A percentile compares a stretch with the other conserved stretches of the same genome.
Conservation (phyloP, 1,139 yeast species). For the Wickerhamiella infanticola region DNA sequence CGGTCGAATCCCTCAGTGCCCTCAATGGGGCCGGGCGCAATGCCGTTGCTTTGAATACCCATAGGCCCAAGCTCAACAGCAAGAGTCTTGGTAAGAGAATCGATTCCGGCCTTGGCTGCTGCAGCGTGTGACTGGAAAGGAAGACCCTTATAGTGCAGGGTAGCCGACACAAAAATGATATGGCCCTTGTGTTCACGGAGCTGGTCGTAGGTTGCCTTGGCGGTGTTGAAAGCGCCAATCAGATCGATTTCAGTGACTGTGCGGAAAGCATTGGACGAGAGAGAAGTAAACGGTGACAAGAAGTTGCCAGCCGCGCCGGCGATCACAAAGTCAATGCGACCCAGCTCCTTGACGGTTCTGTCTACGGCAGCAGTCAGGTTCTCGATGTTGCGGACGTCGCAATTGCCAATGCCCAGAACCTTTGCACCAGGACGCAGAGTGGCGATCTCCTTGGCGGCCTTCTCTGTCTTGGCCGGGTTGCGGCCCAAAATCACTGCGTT, state of each 20-base stretch:
- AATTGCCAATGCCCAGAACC: conserved; percentile 46
- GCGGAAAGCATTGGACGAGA: conserved; percentile 74
- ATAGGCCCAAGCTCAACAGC: conserved; percentile 84
- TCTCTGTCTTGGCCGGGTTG: conserved; percentile 43
- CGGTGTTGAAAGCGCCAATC: conserved; percentile 74
- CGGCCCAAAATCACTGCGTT: conserved; percentile 77
- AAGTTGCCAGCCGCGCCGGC: conserved; percentile 97
- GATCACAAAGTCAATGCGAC: conserved; percentile 66
- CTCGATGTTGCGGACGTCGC: conserved; percentile 60
- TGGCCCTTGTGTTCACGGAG: conserved; percentile 49
- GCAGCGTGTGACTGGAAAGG: conserved; percentile 80
- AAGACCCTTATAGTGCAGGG: conserved; percentile 73
- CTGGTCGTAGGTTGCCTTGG: conserved; percentile 59
- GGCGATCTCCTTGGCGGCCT: conserved; percentile 52
- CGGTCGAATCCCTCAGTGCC: conserved; percentile 70
- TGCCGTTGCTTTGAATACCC: conserved; percentile 64
- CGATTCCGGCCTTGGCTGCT: conserved; percentile 91
- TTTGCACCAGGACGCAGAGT: conserved; percentile 40
- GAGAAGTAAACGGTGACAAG: conserved; percentile 57
- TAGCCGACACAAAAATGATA: conserved; percentile 69
- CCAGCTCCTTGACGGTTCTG: conserved; percentile 46
- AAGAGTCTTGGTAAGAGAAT: conserved; percentile 63
- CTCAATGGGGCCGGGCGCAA: conserved; percentile 79
- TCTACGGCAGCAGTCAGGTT: conserved; percentile 47
- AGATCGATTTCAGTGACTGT: conserved; percentile 74